Base-by-base conservation (phyloP, 1,139 yeast species). In the Debaryomycetaceae sp. region DNA sequence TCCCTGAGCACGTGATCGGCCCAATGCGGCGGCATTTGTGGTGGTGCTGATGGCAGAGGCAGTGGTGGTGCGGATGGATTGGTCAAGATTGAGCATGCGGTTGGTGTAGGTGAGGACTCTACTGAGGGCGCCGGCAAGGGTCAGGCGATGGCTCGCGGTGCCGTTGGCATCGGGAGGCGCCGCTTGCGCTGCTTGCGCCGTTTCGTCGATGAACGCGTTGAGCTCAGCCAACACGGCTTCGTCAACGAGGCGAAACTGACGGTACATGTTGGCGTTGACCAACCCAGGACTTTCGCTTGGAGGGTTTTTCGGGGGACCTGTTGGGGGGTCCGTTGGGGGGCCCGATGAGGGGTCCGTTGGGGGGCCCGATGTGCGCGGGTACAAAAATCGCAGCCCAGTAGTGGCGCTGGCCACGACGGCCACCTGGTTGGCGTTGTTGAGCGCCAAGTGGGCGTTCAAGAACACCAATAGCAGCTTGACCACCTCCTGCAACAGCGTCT, bases 241-340 rank as follows among this genome's bases (percentile, higher is more conserved):
- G 51, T 89, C 95, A 22, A 91, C 83, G 30, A 77, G 69, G 39
- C 84, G 69, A 48, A 91, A 91, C 51, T 86, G 95, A 42, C 96
- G 62, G 51, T 91, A 89, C 88, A 91, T 86, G 36, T 59, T 58
- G 42, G 51, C 43, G 38, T 53, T 45, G 29, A 62, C 48, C 25
- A 51, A 45, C 5, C 49, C 41, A 3, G 56, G 47, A n/a, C n/a
- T n/a, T n/a, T n/a, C n/a, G n/a, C n/a, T n/a, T 5, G 45, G 27
- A 3, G 40, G 36, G 18, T 31, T 36, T 12, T 29, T 28, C 18
- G 27, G 12, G 6, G 8, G n/a, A n/a, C 20, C 16, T n/a, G 25
- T 6, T 8, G 25, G 28, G 28, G 28, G 26, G 28, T 27, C 32
- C 23, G 22, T 29, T 16, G 18, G 25, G n/a, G 32, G 33, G 25